Conservation (phyloP, 1,139 yeast genomes). For the Kodamaea sp. region DNA sequence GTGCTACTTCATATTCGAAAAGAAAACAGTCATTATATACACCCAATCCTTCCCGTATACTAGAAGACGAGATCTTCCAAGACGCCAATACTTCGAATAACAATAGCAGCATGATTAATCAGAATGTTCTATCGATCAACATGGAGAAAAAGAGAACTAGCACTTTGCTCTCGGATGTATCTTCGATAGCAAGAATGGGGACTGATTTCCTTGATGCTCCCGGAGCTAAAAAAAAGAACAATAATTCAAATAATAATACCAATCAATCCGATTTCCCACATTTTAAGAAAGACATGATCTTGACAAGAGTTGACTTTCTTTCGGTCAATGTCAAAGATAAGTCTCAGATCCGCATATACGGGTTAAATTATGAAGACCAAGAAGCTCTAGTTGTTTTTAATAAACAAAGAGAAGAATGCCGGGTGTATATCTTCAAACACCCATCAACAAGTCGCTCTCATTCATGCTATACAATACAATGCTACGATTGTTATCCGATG, state of each 20-base stretch:
- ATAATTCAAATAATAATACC: constrained; percentile 2
- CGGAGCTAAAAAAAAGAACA: constrained; percentile 14
- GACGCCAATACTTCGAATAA: constrained; percentile 12
- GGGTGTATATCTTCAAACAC: constrained; percentile 49
- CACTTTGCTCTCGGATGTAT: constrained; percentile 51
- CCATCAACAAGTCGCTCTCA: constrained; percentile 31
- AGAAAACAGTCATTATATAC: constrained; percentile 33
- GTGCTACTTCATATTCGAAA: constrained; percentile 17
- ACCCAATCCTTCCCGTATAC: constrained; percentile 40
- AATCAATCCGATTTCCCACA: not conserved
- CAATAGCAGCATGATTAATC: constrained; percentile 7
- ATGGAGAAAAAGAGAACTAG: constrained; percentile 54
- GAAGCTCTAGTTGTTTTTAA: constrained; percentile 56
- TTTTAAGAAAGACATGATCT: constrained; percentile 61
- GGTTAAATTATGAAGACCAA: constrained; percentile 46
- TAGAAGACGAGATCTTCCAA: constrained; percentile 37
- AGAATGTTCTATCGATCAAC: constrained; percentile 28
- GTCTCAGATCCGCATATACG: constrained; percentile 38
- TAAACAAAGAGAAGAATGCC: constrained; percentile 32
- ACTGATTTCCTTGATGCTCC: constrained; percentile 32
- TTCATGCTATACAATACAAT: constrained; percentile 31
- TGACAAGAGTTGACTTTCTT: constrained; percentile 56
- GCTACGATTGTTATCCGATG: constrained; percentile 42
- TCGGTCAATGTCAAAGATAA: constrained; percentile 24
- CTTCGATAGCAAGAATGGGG: constrained; percentile 63